Evolutionary conservation across 306 rosid species (phyloP), one percentile per base, ranked within the genome.

Genomic region (Cyamopsis tetragonoloba): DNA sequence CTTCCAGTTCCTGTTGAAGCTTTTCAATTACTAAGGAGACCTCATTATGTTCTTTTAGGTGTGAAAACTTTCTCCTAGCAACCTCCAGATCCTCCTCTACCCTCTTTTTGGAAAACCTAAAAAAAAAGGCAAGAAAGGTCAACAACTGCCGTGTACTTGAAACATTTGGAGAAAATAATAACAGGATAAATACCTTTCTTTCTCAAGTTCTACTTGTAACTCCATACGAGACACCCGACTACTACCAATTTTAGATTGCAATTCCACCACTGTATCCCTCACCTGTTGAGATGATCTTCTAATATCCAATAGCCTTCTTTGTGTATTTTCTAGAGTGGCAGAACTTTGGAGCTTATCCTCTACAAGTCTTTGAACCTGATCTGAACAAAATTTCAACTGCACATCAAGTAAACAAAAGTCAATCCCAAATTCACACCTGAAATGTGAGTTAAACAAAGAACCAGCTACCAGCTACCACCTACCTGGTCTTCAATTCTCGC

Each of bases 401-500:
- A 83, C 49, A 73, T 44, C 77, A 83, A 73, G 51, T 11, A 71
- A 56, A 34, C 15, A 71, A 5, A 26, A 51, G 39, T 62, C 72
- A 65, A 66, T 22, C 23, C 58, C 9, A 69, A 73, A 55, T 64
- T 62, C 56, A 38, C 31, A 66, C 14, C 27, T 23, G 30, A 63
- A 22, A 6, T 47, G 47, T 14, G 14, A 62, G 23, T 74, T 49
- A 71, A 53, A 54, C 27, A 15, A 49, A 68, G 64, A 66, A 39
- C 26, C 7, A 60, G 61, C 69, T 74, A 39, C 26, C 7, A 60
- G 61, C 69, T 74, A 39, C 26, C 7, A 60, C 57, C 69, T 74
- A 93, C 99, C 97, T 90, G 97, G 51, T 90, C 97, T 60, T 86
- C 95, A 50, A 95, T 82, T 75, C 85, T 87, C 27, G 85, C 71